Evolutionary conservation across 257 asterid genomes (phyloP).

Genomic region (Rhazya stricta): DNA sequence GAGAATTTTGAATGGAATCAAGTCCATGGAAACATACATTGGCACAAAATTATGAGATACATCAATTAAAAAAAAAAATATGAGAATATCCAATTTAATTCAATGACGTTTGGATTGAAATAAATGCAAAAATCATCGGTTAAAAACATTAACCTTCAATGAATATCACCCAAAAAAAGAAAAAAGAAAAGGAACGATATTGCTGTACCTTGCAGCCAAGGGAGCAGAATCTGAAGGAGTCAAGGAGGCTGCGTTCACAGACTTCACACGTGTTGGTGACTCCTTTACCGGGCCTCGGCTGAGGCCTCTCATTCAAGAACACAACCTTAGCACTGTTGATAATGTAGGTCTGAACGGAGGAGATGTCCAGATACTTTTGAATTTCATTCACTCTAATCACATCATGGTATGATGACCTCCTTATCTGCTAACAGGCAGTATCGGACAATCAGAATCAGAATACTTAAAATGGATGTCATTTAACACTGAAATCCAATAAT

Average conservation of each 20-base stretch:
- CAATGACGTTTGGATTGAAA: constrained; percentile 1
- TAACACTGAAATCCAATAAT: background rate
- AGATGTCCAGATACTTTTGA: constrained; percentile 66
- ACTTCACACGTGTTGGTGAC: constrained; percentile 79
- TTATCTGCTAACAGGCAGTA: constrained; percentile 40
- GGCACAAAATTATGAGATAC: background rate
- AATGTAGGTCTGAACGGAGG: constrained; percentile 67
- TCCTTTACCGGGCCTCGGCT: constrained; percentile 87
- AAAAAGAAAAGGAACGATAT: background rate
- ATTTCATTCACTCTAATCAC: constrained; percentile 76
- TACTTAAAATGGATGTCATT: background rate
- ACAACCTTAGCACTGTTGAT: constrained; percentile 85
- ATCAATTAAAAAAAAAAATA: too few relatives aligned
- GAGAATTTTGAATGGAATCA: background rate
- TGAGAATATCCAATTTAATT: background rate
- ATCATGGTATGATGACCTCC: constrained; percentile 91
- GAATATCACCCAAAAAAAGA: background rate
- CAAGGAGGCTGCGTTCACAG: constrained; percentile 78
- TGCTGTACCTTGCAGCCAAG: constrained; percentile 77
- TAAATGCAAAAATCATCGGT: constrained; percentile 3
- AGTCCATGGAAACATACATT: background rate
- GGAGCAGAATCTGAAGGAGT: constrained; percentile 80
- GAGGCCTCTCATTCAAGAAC: constrained; percentile 78
- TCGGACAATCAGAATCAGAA: background rate
- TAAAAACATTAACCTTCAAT: background rate